Conservation (phyloP, 1,284 basidiomycete genomes). For the Coniferiporia weirii region DNA sequence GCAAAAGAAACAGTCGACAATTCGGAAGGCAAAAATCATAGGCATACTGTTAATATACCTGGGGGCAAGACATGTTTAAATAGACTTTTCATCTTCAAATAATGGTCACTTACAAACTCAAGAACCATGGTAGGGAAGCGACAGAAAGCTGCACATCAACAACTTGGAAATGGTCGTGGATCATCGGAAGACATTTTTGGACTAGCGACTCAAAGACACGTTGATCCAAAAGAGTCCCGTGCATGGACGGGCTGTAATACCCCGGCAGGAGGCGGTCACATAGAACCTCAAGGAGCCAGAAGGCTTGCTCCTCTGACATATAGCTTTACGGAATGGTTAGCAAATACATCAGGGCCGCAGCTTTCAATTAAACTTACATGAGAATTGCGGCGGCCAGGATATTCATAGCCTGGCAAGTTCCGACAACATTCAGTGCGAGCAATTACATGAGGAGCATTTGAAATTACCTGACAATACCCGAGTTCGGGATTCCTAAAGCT, state of each 20-base stretch:
- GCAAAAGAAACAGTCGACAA: slow-evolving; percentile 98
- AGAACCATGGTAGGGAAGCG: slow-evolving; percentile 96
- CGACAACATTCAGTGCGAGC: neutral
- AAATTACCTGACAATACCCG: slow-evolving; percentile 71
- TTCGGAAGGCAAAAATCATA: slow-evolving; percentile 97
- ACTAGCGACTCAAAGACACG: slow-evolving; percentile 98
- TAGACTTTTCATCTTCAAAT: neutral
- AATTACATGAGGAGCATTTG: neutral
- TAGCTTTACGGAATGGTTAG: slow-evolving; percentile 52
- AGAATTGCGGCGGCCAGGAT: slow-evolving; percentile 89
- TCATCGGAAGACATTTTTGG: slow-evolving; percentile 81
- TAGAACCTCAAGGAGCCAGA: slow-evolving; percentile 94
- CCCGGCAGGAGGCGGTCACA: slow-evolving; percentile 94
- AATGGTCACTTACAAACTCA: slow-evolving; percentile 69
- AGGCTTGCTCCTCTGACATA: slow-evolving; percentile 98
- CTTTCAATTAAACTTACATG: slow-evolving; percentile 52
- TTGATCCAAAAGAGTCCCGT: slow-evolving; percentile 96
- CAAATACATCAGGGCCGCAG: neutral
- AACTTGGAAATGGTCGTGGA: slow-evolving; percentile 87
- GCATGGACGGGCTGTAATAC: slow-evolving; percentile 99
- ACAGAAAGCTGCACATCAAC: slow-evolving; percentile 98
- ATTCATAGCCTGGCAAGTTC: slow-evolving; percentile 78
- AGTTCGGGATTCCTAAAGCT: slow-evolving; percentile 96
- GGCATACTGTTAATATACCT: slow-evolving; percentile 99
- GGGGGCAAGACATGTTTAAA: neutral